Evolutionary conservation across 495 filamentous ascomycete species (phyloP), one percentile per base, ranked within the genome.

Genomic region (Tuber brumale): DNA sequence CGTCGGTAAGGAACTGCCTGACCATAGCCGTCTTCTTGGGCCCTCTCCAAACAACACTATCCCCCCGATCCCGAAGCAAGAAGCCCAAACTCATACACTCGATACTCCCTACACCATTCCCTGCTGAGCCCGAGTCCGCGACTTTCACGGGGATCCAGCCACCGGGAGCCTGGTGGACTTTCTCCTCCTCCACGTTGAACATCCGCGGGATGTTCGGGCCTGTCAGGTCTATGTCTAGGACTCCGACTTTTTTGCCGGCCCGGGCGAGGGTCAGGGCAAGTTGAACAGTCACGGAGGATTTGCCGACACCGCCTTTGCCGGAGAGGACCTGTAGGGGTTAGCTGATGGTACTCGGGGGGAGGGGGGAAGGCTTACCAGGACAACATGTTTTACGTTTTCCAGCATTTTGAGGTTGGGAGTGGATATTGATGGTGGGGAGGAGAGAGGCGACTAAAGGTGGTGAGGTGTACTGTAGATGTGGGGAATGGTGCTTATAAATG

Each of bases 21-120:
- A 99, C 94, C 95, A 99, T 98, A 43, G 96, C 96, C 14, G 96
- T 99, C 85, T 99, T 99, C 85, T 99, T 99, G 1, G 95, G 95
- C 0, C 95, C 95, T 70, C 95, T 90, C 95, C 95, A 99, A 74
- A 99, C 93, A 1, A 99, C 94, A 5, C 94, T 94, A 80, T 97
- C 94, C 76, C 90, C 92, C 80, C 95, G 88, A 72, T 90, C 87
- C 44, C 90, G 90, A 21, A 99, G 89, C 37, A 99, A 88, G 83
- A 99, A 97, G 39, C 93, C 95, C 1, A 99, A 88, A 72, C 93
- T 96, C 92, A 98, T 97, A 85, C 93, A 94, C 23, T 85, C 86
- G 27, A 84, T 83, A 35, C 83, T 80, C 3, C 82, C 77, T 46
- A 87, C 84, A 3, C 71, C 70, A 46, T 61, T 77, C 31, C 69